Percentiles rank a stretch among this genome's conserved stretches.
These are phyloP conservation scores for Cardamine chenopodiifolia DNA, from an alignment of 345 rosid genomes.

Conservation along the genomic window DNA sequence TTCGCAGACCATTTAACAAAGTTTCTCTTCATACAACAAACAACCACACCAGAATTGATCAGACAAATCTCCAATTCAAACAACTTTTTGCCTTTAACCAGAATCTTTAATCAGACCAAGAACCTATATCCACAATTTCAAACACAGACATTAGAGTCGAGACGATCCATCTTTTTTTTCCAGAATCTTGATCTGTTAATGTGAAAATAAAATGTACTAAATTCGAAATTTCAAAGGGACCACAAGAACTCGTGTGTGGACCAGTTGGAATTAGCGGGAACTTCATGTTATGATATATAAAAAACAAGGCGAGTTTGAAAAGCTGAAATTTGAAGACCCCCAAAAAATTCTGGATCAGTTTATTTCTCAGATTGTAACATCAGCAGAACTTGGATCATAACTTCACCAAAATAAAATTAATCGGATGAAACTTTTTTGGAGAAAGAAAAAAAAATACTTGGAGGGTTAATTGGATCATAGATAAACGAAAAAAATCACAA, in stretches of 20 bases:
- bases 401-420: background rate
- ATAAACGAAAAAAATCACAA: background rate
- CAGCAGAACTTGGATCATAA: background rate
- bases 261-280: slow-evolving; percentile 29
- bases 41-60: background rate
- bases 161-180: background rate
- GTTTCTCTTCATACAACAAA: slow-evolving; percentile 30
- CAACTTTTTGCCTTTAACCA: background rate
- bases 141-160: background rate
- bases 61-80: background rate
- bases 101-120: slow-evolving; percentile 25
- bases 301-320: background rate
- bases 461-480: background rate
- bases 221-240: slow-evolving; percentile 13
- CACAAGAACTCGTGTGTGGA: slow-evolving; percentile 2
- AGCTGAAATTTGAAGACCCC: slow-evolving; percentile 1
- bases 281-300: slow-evolving; percentile 15
- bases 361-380: slow-evolving; percentile 7
- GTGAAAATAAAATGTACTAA: background rate
- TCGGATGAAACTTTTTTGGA: background rate
- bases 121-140: slow-evolving; percentile 19
- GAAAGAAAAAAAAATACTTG: background rate
- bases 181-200: slow-evolving; percentile 12
- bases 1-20: slow-evolving; percentile 49
- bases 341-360: background rate